Evolutionary conservation across 805 yeast species (phyloP).

Genomic region (Yarrowia divulgata): DNA sequence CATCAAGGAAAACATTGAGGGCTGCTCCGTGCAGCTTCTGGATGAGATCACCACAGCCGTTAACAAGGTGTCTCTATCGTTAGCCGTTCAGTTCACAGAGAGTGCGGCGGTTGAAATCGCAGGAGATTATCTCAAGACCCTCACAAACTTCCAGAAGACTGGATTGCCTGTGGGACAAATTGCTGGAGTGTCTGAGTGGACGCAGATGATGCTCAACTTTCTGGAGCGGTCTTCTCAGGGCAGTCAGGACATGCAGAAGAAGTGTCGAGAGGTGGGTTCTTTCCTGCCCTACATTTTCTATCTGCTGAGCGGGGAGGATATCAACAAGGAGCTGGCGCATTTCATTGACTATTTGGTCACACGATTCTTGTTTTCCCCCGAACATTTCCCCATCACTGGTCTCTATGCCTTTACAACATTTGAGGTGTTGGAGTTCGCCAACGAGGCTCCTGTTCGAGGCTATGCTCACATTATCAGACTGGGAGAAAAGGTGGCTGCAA

Average conservation of each 20-base stretch:
- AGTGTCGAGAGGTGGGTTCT: conserved; percentile 31
- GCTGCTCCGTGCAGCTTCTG: conserved; percentile 18
- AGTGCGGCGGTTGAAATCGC: conserved; percentile 13
- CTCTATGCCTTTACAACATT: conserved; percentile 26
- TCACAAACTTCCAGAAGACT: conserved; percentile 15
- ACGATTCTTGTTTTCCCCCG: conserved; percentile 27
- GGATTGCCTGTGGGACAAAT: conserved; percentile 9
- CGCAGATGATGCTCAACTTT: conserved; percentile 11
- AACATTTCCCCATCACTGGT: conserved; percentile 34
- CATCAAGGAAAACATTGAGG: conserved; percentile 18
- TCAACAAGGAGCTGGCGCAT: conserved; percentile 7
- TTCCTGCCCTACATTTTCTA: conserved; percentile 25
- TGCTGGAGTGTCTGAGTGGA: conserved; percentile 18
- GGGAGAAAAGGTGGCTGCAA: conserved; percentile 16
- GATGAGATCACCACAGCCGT: conserved; percentile 27
- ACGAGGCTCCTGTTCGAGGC: conserved; percentile 16
- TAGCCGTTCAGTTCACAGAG: conserved; percentile 19
- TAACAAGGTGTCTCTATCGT: conserved; percentile 15
- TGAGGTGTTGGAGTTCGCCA: background rate
- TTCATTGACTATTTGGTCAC: conserved; percentile 23
- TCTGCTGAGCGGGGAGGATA: conserved; percentile 3
- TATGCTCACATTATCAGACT: conserved; percentile 15
- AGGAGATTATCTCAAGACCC: conserved; percentile 17
- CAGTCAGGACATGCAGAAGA: conserved; percentile 31
- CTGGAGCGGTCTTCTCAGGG: conserved; percentile 22